Evolutionary conservation across 345 rosid species (phyloP), one percentile per base, ranked within the genome.

Genomic region (Populus ilicifolia): DNA sequence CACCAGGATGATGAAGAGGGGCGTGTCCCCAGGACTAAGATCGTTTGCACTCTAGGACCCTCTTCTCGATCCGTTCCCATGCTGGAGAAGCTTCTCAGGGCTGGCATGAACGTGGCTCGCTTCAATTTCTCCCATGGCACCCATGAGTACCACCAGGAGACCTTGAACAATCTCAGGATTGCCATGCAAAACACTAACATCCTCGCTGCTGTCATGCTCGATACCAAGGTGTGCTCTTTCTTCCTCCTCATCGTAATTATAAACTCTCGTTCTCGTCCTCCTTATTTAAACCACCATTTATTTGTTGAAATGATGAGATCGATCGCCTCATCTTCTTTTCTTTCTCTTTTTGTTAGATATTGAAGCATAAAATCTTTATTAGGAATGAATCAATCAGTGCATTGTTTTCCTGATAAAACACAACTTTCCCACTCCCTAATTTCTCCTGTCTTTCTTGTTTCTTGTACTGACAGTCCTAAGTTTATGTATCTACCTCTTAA

Each of bases 81-180:
- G 99, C 54, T 89, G 3, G 97, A 93, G 88, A 95, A 95, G 90
- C 91, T 95, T 83, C 83, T 93, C 23, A 91, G 75, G 77, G 98
- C 98, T 8, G 98, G 98, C 54, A 93, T 95, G 98, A 93, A 94
- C 88, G 98, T 94, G 17, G 98, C 98, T 65, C 90, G 98, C 64
- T 94, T 94, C 87, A 94, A 94, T 82, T 94, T 94, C 89, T 94
- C 98, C 5, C 98, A 94, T 39, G 98, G 98, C n/a, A 91, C 95
- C 54, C 98, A 93, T 41, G 96, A 91, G 69, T 94, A 94, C 50
- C 98, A 94, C 81, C 95, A 89, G 82, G 98, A 85, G 82, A 91
- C 96, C 71, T 84, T 94, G 80, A 56, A 93, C 81, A 93, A 91
- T 72, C 98, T 94, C 86, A 88, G 80, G 48, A 77, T 48, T 23